These are phyloP conservation scores for Lachancea nothofagi DNA, from an alignment of 805 yeast species.

Conservation along the genomic window DNA sequence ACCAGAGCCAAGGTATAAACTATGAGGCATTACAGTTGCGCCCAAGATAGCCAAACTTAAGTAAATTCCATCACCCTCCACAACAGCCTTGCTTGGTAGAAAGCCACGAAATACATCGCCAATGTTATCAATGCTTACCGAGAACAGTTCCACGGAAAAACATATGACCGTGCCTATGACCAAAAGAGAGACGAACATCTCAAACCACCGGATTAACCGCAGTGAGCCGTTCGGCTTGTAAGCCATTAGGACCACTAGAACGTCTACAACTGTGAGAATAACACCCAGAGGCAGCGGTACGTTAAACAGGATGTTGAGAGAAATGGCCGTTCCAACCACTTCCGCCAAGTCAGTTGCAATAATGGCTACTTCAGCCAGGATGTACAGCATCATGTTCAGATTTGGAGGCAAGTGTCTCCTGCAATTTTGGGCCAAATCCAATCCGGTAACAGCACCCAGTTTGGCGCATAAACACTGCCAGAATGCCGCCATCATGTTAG, in stretches of 20 bases:
- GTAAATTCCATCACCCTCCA: slow-evolving; percentile 62
- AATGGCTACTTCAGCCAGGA: slow-evolving; percentile 83
- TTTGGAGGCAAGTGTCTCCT: slow-evolving; percentile 62
- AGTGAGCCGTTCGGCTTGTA: slow-evolving; percentile 82
- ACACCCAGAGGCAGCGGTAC: slow-evolving; percentile 84
- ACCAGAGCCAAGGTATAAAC: slow-evolving; percentile 81
- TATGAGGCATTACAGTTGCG: slow-evolving; percentile 95
- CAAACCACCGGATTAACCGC: slow-evolving; percentile 71
- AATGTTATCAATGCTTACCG: slow-evolving; percentile 52
- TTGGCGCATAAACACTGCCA: slow-evolving; percentile 81
- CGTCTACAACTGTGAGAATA: slow-evolving; percentile 78
- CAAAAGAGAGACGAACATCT: slow-evolving; percentile 68
- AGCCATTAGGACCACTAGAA: slow-evolving; percentile 77
- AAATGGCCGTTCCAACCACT: slow-evolving; percentile 95
- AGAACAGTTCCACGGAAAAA: slow-evolving; percentile 70
- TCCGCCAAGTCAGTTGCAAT: slow-evolving; percentile 96
- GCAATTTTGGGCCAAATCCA: slow-evolving; percentile 85
- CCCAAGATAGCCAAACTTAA: slow-evolving; percentile 83
- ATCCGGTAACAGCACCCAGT: slow-evolving; percentile 90
- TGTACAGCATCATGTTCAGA: slow-evolving; percentile 57
- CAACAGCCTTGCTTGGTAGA: slow-evolving; percentile 45
- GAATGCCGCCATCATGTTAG: slow-evolving; percentile 82
- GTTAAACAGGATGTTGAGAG: slow-evolving; percentile 74
- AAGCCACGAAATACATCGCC: slow-evolving; percentile 67
- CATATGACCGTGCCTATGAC: slow-evolving; percentile 82